Conservation (phyloP, 768 basidiomycete genomes). For the Chlorophyllum brunneum region DNA sequence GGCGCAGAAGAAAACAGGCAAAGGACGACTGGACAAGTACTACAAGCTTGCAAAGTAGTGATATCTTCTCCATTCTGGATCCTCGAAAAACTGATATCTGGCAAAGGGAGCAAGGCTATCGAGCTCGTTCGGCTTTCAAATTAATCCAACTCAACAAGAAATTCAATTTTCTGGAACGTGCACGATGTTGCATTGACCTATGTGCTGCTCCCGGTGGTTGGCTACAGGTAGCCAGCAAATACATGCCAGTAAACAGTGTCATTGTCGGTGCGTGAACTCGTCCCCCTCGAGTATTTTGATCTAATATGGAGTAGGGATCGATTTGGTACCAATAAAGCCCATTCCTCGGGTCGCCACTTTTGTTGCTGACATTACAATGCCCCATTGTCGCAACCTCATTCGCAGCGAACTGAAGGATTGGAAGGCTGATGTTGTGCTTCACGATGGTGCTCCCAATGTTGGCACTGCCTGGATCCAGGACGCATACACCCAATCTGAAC, state of each 20-base stretch:
- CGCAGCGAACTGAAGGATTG: slow-evolving; percentile 92
- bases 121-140: slow-evolving; percentile 99
- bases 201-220: slow-evolving; percentile 99
- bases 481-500: slow-evolving; percentile 94
- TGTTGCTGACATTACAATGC: slow-evolving; percentile 90
- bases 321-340: slow-evolving; percentile 93
- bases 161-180: slow-evolving; percentile 85
- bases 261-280: slow-evolving; percentile 68
- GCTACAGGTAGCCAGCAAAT: slow-evolving; percentile 97
- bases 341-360: slow-evolving; percentile 92
- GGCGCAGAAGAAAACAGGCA: slow-evolving; percentile 93
- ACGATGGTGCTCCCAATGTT: slow-evolving; percentile 99
- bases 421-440: slow-evolving; percentile 97
- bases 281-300: neutral
- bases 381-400: slow-evolving; percentile 83
- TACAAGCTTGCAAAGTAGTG: slow-evolving; percentile 89
- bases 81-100: slow-evolving; percentile 12
- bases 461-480: slow-evolving; percentile 99
- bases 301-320: slow-evolving; percentile 61
- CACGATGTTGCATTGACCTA: slow-evolving; percentile 93
- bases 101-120: slow-evolving; percentile 93
- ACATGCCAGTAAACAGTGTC: slow-evolving; percentile 90
- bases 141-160: slow-evolving; percentile 98
- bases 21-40: slow-evolving; percentile 94
- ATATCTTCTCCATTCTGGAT: neutral